Base-by-base conservation (phyloP, 768 basidiomycete species). In the Pleurotus salmoneostramineus region DNA sequence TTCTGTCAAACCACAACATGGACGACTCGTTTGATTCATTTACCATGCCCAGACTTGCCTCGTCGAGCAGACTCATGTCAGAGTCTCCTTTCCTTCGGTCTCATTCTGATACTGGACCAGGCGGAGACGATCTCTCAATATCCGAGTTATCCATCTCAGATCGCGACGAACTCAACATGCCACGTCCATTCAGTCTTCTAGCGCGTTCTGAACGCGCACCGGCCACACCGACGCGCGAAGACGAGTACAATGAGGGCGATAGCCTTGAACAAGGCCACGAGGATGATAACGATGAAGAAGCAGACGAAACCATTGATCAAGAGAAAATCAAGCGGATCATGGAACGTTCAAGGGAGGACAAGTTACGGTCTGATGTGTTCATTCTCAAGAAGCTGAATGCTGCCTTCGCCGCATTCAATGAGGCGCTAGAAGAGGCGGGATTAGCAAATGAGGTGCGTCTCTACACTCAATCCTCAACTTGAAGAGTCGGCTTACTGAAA, bases 371-470 rank as follows among this genome's bases (percentile, higher is more conserved):
- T 63, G 91, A 93, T 69, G 66, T 90, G 10, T 84, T 88, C 66
- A 77, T 89, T 58, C 73, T 93, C 62, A 84, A 76, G 67, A 89
- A 89, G 67, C 69, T 93, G 14, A 93, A 93, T 64, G 70, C 83
- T 10, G 78, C 87, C 4, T 87, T 93, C 61, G 79, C 85, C 11
- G 63, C 77, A 47, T 88, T 88, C 65, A 86, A 85, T 59, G 85
- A 89, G 31, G 87, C 88, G 6, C 69, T 93, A 58, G 74, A 75
- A 34, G 82, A 82, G 55, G 80, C 85, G 2, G 82, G 82, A 61
- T 80, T 83, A 33, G 83, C 83, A n/a, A 91, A 87, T 57, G 83
- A 91, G 74, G 90, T 89, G 60, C 50, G 81, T 67, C 5, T 34
- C 35, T 34, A 6, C 35, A 17, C 32, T 34, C 27, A 11, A 35